Percentiles rank a stretch among this genome's conserved stretches.
Conservation (phyloP, 768 basidiomycete species). For the Aureoboletus auriporus region DNA sequence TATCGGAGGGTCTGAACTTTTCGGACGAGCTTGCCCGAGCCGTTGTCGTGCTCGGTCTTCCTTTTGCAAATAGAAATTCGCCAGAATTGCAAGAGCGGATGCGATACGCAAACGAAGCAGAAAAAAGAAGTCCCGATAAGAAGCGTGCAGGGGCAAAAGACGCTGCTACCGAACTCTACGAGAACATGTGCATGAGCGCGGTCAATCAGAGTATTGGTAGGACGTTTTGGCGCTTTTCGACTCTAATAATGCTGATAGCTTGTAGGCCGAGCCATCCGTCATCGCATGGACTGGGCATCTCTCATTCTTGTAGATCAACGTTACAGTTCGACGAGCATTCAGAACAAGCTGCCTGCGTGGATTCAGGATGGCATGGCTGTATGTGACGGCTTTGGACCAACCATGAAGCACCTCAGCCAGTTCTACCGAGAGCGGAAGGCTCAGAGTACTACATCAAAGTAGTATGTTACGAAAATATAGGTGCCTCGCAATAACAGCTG, state of each 20-base stretch:
- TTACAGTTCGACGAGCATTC: conserved; percentile 66
- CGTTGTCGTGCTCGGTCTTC: conserved; percentile 85
- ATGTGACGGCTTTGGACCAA: conserved; percentile 66
- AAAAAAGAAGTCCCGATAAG: conserved; percentile 38
- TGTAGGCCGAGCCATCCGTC: conserved; percentile 88
- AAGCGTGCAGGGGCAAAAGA: conserved; percentile 45
- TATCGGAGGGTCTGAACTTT: conserved; percentile 89
- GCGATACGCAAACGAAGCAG: conserved; percentile 73
- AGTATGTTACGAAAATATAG: not conserved
- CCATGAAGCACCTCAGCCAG: conserved; percentile 58
- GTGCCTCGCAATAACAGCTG: too few species aligned
- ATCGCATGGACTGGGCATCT: conserved; percentile 87
- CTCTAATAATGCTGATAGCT: conserved; percentile 1
- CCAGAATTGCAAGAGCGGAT: conserved; percentile 89
- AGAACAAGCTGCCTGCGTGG: conserved; percentile 86
- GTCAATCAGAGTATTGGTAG: conserved; percentile 97
- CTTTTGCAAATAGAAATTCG: conserved; percentile 90
- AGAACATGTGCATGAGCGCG: conserved; percentile 88
- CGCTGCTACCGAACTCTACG: conserved; percentile 80
- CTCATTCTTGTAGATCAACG: conserved; percentile 84
- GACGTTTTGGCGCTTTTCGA: conserved; percentile 15
- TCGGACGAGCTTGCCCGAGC: conserved; percentile 80
- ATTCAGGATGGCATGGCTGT: conserved; percentile 61
- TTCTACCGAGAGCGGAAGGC: conserved; percentile 63
- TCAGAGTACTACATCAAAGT: conserved; percentile 1